Base-by-base conservation (phyloP, 768 basidiomycete genomes). In the Tremella mesenterica region DNA sequence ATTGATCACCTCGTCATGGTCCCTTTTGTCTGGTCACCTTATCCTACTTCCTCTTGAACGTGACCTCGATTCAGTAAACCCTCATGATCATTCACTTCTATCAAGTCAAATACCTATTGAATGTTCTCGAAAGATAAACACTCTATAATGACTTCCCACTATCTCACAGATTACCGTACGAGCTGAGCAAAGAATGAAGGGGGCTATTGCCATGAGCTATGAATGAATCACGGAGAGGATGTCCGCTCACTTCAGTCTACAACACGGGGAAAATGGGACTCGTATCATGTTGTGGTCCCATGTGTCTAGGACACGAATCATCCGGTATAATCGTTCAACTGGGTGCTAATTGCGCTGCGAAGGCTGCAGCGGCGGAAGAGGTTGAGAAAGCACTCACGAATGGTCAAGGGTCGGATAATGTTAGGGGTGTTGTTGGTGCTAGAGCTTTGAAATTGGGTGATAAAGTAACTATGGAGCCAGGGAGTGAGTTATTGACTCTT, bases 271-370 rank as follows among this genome's bases (percentile, higher is more conserved):
- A 89, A 85, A 86, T 85, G 63, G 36, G 48, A 20, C 54, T 51
- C 13, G 54, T 54, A 1, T 54, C 41, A 4, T 57, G 56, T 23
- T 31, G 39, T 16, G 56, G 53, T 23, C 69, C 74, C 45, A 72
- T 87, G 89, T 85, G 90, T 45, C 83, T 96, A 39, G 93, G 93
- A 18, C 93, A 97, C 67, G 93, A 97, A 76, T 89, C 88, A 1
- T 78, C 88, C 25, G 91, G 89, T 10, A 74, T 89, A 44, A 74
- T 95, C 46, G 76, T 75, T 51, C 84, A 58, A 29, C 60, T 69
- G 5, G 67, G 67, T 6, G 54, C 67, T 1, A 66, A 69, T 50
- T 53, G 64, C 9, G 67, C 67, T 25, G 58, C 54, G 2, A 26
- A 57, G 43, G 58, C 67, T n/a, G 50, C 34, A 10, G 49, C 56